Conservation (phyloP, 1,139 yeast genomes). For the Yamadazyma dendronema region DNA sequence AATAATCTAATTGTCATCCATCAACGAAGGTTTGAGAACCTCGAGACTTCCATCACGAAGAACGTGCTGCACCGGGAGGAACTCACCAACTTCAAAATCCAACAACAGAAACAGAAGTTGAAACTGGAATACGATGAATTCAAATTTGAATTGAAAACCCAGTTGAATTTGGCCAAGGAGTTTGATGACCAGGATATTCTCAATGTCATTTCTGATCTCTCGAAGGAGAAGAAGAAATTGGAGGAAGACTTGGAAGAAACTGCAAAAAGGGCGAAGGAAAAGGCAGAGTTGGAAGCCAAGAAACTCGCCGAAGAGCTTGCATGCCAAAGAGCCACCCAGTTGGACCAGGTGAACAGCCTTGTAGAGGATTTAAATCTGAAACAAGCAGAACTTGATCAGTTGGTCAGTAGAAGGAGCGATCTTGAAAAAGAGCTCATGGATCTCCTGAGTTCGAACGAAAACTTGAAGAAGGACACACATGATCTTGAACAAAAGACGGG, state of each 20-base stretch:
- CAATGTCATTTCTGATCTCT: conserved; percentile 15
- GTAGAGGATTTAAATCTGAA: neutral
- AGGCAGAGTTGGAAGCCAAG: neutral
- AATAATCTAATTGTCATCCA: conserved; percentile 17
- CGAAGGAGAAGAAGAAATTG: conserved; percentile 13
- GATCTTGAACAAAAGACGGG: neutral
- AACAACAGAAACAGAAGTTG: conserved; percentile 23
- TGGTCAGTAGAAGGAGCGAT: too few species aligned
- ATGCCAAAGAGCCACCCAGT: neutral
- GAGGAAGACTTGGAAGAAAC: conserved; percentile 12
- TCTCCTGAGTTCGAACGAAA: neutral
- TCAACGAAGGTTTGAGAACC: conserved; percentile 22
- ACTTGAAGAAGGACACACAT: neutral
- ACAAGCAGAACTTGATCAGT: neutral
- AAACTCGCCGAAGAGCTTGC: neutral
- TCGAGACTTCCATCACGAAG: conserved; percentile 27
- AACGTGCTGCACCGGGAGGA: conserved; percentile 29
- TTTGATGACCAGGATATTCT: conserved; percentile 26
- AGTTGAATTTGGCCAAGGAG: conserved; percentile 25
- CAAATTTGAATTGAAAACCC: conserved; percentile 30
- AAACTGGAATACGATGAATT: conserved; percentile 30
- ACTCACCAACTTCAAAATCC: conserved; percentile 22
- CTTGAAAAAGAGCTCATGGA: neutral
- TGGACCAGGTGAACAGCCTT: neutral
- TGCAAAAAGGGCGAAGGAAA: neutral